Evolutionary conservation across 2,329 filamentous ascomycete genomes (phyloP).

Genomic region (Aureobasidium melanogenum): DNA sequence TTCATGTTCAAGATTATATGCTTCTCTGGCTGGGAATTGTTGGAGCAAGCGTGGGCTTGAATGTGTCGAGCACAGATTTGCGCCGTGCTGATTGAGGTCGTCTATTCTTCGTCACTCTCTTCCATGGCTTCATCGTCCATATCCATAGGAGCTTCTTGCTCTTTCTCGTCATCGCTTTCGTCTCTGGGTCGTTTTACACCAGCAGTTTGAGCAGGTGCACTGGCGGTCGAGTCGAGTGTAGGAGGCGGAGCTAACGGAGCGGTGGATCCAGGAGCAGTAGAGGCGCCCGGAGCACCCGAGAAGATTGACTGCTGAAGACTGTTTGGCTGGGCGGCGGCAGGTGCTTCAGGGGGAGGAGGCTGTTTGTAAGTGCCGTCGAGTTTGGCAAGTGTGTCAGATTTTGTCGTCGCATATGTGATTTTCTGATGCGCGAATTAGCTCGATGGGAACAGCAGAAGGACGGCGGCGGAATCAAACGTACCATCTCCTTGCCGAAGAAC

Average conservation of each 20-base stretch:
- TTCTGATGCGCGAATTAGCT: conserved; percentile 45
- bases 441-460: background rate
- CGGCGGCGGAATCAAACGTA: conserved; percentile 37
- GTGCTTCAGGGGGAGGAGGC: conserved; percentile 35
- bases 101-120: conserved; percentile 50
- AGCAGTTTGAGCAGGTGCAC: conserved; percentile 27
- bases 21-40: conserved; percentile 84
- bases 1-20: conserved; percentile 58
- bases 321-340: conserved; percentile 19
- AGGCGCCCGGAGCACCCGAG: conserved; percentile 21
- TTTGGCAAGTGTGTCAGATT: conserved; percentile 81
- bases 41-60: conserved; percentile 69
- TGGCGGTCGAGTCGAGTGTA: background rate
- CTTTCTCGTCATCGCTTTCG: conserved; percentile 32
- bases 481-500: conserved; percentile 78
- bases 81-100: background rate
- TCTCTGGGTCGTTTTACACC: conserved; percentile 49
- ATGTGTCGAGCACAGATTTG: conserved; percentile 46
- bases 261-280: background rate
- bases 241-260: conserved; percentile 14
- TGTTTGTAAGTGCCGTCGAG: conserved; percentile 83
- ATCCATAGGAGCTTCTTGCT: conserved; percentile 21
- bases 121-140: conserved; percentile 28
- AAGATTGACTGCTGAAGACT: conserved; percentile 71
- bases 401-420: conserved; percentile 84